Evolutionary conservation across 495 filamentous ascomycete genomes (phyloP), one percentile per base, ranked within the genome.

Genomic region (Filosporella fistucella): DNA sequence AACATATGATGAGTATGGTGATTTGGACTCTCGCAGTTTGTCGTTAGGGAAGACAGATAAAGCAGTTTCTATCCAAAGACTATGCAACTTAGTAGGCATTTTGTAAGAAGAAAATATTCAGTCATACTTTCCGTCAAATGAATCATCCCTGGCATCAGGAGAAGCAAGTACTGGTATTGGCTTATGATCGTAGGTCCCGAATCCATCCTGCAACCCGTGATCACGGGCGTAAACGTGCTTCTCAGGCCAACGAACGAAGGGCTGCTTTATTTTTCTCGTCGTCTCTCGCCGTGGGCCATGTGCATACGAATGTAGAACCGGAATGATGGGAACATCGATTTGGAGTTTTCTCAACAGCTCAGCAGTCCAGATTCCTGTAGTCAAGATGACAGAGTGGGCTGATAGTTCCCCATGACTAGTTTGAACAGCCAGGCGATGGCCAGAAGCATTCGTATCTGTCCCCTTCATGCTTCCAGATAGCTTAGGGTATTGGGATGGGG

Each of bases 1-100:
- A 44, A 75, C 73, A 59, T 76, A 77, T 6, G 16, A 3, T 4
- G 3, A 4, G 13, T 40, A 40, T 18, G 37, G 37, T 4, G n/a
- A n/a, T n/a, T n/a, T n/a, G n/a, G n/a, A 40, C 6, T 22, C 23
- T 40, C 14, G 37, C 23, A 7, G 14, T n/a, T 20, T 40, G 37
- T 20, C 7, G 37, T 6, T 7, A 3, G 37, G 20, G 18, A 40
- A 40, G 3, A 40, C 37, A 10, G 16, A 20, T 7, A 40, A 20
- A 7, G 37, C 37, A n/a, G 14, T 3, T 7, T 40, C 18, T 14
- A 40, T 8, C 8, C 8, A 8, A 30, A 8, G 8, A 30, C 28
- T 30, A n/a, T 8, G n/a, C 8, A n/a, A 30, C 8, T 30, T 30
- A 30, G 28, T n/a, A n/a, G 8, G 37, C 6, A 40, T 20, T 6